phyloP scores from a whole-genome alignment of 2,329 filamentous ascomycete genomes.

The Pseudogymnoascus pannorum region DNA sequence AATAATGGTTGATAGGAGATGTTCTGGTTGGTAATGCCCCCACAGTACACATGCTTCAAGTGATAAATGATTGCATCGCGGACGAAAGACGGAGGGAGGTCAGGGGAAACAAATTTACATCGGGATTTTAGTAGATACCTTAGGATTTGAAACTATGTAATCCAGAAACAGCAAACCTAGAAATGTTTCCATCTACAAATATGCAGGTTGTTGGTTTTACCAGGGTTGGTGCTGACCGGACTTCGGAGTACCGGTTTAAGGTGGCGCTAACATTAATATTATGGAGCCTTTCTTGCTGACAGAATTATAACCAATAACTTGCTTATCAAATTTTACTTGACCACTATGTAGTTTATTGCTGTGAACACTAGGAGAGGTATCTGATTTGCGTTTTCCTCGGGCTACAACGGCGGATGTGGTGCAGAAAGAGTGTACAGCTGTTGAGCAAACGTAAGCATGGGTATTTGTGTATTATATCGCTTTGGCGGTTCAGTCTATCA shows the following conservation, averaged over 20 bases:
- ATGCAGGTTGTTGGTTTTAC: background rate
- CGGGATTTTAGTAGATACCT: background rate
- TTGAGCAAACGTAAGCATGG: background rate
- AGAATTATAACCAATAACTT: background rate
- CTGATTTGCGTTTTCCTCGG: background rate
- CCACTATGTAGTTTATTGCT: background rate
- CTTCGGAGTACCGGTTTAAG: background rate
- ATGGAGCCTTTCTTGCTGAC: background rate
- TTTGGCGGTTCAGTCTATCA: background rate
- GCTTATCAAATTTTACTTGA: background rate
- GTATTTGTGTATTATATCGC: background rate
- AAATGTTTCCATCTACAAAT: background rate
- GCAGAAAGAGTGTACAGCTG: background rate
- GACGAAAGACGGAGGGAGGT: background rate
- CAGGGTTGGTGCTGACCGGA: background rate
- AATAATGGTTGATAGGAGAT: background rate
- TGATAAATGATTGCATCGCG: background rate
- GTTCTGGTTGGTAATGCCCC: background rate
- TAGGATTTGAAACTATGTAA: background rate
- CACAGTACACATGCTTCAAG: background rate
- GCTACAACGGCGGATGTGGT: background rate
- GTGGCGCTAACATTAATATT: background rate
- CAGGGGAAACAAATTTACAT: background rate
- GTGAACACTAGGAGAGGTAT: background rate
- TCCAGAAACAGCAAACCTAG: background rate